These are phyloP conservation scores for Epichloe hybrida DNA, from an alignment of 2,329 filamentous ascomycete genomes.

Conservation along the genomic window DNA sequence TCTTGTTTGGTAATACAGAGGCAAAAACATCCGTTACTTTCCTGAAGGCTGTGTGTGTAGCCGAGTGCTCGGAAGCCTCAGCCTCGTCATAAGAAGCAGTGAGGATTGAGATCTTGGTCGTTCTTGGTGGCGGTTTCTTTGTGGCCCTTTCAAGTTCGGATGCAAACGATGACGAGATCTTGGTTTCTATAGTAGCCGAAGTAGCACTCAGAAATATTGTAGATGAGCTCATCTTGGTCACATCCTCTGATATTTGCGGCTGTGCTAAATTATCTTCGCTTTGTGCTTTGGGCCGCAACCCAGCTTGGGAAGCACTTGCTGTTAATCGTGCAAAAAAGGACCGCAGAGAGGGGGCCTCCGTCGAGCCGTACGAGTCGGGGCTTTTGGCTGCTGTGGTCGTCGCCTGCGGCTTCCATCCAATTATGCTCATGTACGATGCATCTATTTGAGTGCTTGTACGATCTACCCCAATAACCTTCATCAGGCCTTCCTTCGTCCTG, in stretches of 20 bases:
- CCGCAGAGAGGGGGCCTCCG: constrained; percentile 47
- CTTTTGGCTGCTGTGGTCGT: constrained; percentile 25
- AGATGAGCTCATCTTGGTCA: constrained; percentile 56
- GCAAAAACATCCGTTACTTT: constrained; percentile 69
- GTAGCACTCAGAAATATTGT: constrained; percentile 84
- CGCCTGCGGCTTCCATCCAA: constrained; percentile 63
- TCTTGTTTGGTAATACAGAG: constrained; percentile 78
- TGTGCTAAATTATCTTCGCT: constrained; percentile 51
- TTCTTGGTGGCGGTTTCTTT: constrained; percentile 88
- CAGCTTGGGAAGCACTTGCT: constrained; percentile 35
- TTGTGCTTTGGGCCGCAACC: constrained; percentile 39
- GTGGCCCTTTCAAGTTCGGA: constrained; percentile 87
- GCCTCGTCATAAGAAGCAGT: constrained; percentile 84
- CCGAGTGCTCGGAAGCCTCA: constrained; percentile 44
- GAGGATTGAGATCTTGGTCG: constrained; percentile 72
- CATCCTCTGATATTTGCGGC: constrained; percentile 52
- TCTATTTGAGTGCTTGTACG: constrained; percentile 86
- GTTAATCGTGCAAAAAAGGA: constrained; percentile 80
- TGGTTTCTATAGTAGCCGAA: constrained; percentile 69
- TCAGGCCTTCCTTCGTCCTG: constrained; percentile 72
- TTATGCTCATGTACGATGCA: constrained; percentile 73
- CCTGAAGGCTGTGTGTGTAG: constrained; percentile 29
- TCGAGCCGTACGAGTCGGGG: constrained; percentile 35
- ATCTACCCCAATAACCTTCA: constrained; percentile 72
- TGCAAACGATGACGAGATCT: constrained; percentile 57